Base-by-base conservation (phyloP, 1,139 yeast genomes). In the Candida glucosophila region DNA sequence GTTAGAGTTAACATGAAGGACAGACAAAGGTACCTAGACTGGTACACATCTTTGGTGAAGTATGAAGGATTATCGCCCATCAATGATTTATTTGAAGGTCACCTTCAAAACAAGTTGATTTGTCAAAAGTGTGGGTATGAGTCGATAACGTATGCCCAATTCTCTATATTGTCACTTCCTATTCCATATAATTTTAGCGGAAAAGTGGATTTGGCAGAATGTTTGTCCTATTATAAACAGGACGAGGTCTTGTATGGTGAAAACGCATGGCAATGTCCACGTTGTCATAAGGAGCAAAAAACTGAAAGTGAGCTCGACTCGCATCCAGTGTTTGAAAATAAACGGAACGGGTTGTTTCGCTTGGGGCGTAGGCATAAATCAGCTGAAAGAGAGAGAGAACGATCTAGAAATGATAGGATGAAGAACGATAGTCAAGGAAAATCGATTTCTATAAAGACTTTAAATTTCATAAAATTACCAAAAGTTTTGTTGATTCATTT, bases 251-350 rank as follows among this genome's bases (percentile, higher is more conserved):
- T 80, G 27, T 66, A 72, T 7, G 85, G 81, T 11, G 86, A 78
- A 16, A 77, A 80, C 48, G 79, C 82, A 6, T 80, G 92, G 92
- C 64, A 71, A 34, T 80, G 92, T 52, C 83, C 90, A 2, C 65
- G 66, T 29, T 80, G 92, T 54, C 59, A 67, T 22, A 55, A 59
- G 23, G 47, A 32, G 21, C 32, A 35, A 11, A 41, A 37, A n/a
- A 40, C 36, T 22, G 44, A 36, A 15, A 32, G 19, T n/a, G 14
- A 18, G 14, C 43, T 58, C 19, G 66, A 59, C 27, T 43, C 43
- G 26, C 65, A 59, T 36, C 66, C 66, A 12, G 63, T 64, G 12
- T 53, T 63, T 40, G 44, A 52, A 12, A 41, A 39, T 14, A 46
- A 46, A 27, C 53, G 45, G 34, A 40, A 52, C 4, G 64, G 67